Percentiles rank a stretch among this genome's conserved stretches.
phyloP scores from a whole-genome alignment of 2,329 filamentous ascomycete species.

The Sporothrix luriei region DNA sequence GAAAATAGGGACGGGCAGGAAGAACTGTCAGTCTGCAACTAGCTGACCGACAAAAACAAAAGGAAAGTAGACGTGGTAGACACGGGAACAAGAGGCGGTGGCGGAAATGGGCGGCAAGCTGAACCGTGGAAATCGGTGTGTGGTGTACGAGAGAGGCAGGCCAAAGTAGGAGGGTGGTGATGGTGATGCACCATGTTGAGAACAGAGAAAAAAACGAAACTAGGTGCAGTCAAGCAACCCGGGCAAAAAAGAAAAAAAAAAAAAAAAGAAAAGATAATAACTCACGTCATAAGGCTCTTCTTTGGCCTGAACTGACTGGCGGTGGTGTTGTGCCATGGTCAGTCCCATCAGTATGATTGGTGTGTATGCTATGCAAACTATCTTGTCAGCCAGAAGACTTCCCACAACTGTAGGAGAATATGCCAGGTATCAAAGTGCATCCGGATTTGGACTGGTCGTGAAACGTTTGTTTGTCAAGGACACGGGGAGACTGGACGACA shows the following conservation, averaged over 20 bases:
- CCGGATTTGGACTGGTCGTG: background rate
- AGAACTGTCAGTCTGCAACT: slow-evolving; percentile 22
- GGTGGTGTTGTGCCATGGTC: slow-evolving; percentile 52
- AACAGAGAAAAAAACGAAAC: background rate
- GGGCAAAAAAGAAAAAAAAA: slow-evolving; percentile 28
- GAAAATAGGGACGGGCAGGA: background rate
- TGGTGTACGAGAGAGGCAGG: background rate
- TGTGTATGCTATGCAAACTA: slow-evolving; percentile 13
- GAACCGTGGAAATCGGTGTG: background rate
- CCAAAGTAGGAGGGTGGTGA: background rate
- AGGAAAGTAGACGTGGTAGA: background rate
- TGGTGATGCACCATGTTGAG: background rate
- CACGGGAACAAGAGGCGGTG: background rate
- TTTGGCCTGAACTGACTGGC: slow-evolving; percentile 50
- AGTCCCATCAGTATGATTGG: slow-evolving; percentile 44
- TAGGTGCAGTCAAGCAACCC: background rate
- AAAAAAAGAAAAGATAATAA: slow-evolving; percentile 38
- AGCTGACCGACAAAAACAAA: slow-evolving; percentile 22
- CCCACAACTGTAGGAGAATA: too few species aligned
- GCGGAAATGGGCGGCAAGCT: background rate
- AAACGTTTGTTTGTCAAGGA: background rate
- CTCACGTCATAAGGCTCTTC: slow-evolving; percentile 51
- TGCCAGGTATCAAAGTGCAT: background rate
- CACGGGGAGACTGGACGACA: background rate
- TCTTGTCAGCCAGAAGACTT: slow-evolving; percentile 22